These are phyloP conservation scores for Phyllosticta citribraziliensis DNA, from an alignment of 2,329 filamentous ascomycete genomes.

Conservation along the genomic window DNA sequence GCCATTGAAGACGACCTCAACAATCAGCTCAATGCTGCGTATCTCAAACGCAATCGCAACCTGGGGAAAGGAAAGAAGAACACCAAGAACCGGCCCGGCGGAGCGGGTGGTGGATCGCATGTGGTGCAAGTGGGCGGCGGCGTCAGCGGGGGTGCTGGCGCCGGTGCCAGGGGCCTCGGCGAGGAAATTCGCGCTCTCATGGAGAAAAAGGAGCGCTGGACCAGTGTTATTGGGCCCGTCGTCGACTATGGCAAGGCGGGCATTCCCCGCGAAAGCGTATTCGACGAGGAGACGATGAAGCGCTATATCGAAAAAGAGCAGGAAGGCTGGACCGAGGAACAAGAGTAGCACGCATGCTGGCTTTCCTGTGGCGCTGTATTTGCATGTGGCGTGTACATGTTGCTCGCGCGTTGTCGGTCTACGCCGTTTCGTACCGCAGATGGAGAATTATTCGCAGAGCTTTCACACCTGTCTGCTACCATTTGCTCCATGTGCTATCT, in stretches of 20 bases:
- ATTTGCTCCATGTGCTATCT: too few species aligned
- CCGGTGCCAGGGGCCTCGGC: slow-evolving; percentile 48
- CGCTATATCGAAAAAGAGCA: slow-evolving; percentile 64
- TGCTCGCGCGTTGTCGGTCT: background rate
- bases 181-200: slow-evolving; percentile 86
- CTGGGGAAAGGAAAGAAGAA: slow-evolving; percentile 92
- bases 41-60: slow-evolving; percentile 88
- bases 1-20: slow-evolving; percentile 96
- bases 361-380: background rate
- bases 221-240: slow-evolving; percentile 79
- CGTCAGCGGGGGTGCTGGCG: background rate
- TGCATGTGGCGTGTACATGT: background rate
- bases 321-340: slow-evolving; percentile 73
- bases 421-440: too few species aligned
- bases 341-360: slow-evolving; percentile 41
- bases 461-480: too few species aligned
- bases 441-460: too few species aligned
- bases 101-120: slow-evolving; percentile 42
- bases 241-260: slow-evolving; percentile 74
- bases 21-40: slow-evolving; percentile 86
- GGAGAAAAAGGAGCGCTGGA: slow-evolving; percentile 84
- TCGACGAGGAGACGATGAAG: slow-evolving; percentile 62
- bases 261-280: slow-evolving; percentile 69
- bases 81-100: slow-evolving; percentile 55
- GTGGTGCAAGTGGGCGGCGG: slow-evolving; percentile 44